These are phyloP conservation scores for Plantago rigida DNA, from an alignment of 305 asterid species.

Conservation along the genomic window DNA sequence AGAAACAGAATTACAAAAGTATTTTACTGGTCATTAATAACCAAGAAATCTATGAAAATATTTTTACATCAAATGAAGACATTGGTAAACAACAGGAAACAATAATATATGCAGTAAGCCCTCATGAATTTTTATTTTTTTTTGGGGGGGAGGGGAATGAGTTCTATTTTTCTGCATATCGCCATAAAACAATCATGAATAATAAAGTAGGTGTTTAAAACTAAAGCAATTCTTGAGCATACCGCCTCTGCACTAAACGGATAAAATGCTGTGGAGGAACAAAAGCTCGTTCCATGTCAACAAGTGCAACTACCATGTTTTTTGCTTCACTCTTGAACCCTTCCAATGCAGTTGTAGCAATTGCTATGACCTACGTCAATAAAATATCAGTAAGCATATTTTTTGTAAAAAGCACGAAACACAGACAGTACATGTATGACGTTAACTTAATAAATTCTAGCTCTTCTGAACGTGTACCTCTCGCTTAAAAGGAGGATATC, in stretches of 20 bases:
- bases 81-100: constrained; percentile 15
- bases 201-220: constrained; percentile 1
- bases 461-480: constrained; percentile 44
- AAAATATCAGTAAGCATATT: constrained; percentile 18
- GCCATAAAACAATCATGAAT: constrained; percentile 7
- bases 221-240: constrained; percentile 25
- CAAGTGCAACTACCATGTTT: constrained; percentile 96
- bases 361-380: constrained; percentile 55
- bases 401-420: constrained; percentile 17
- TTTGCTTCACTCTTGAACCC: constrained; percentile 79
- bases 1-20: background rate
- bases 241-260: constrained; percentile 94
- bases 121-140: background rate
- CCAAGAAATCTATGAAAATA: background rate
- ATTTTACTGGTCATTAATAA: constrained; percentile 10
- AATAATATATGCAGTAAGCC: background rate
- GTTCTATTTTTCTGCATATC: background rate
- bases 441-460: constrained; percentile 9
- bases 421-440: constrained; percentile 7
- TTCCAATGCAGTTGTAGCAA: constrained; percentile 87
- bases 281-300: constrained; percentile 97
- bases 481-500: constrained; percentile 97
- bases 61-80: constrained; percentile 1
- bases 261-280: constrained; percentile 98
- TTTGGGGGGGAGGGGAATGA: no score